phyloP scores from a whole-genome alignment of 2,329 filamentous ascomycete species.

The Fusarium sublunatum region DNA sequence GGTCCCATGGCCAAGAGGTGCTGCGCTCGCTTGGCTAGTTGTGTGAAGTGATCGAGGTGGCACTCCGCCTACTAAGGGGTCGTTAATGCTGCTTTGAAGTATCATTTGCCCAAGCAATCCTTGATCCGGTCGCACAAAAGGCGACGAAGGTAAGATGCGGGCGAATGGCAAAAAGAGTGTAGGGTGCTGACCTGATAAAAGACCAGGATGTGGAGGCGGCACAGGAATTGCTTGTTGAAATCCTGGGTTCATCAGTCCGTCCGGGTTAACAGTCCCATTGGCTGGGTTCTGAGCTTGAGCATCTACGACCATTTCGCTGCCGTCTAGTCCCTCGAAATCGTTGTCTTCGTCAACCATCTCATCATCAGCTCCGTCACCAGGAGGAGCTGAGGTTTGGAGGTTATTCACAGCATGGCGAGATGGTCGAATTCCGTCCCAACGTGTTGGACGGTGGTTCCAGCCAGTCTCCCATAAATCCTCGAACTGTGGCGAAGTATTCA shows the following conservation, averaged over 20 bases:
- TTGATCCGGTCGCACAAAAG: slow-evolving; percentile 30
- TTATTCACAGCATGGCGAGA: slow-evolving; percentile 16
- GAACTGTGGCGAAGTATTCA: slow-evolving; percentile 70
- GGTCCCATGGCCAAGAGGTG: slow-evolving; percentile 42
- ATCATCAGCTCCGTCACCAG: slow-evolving; percentile 55
- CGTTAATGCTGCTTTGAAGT: slow-evolving; percentile 48
- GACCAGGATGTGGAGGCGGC: slow-evolving; percentile 45
- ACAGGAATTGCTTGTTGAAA: slow-evolving; percentile 44
- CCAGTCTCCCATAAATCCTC: slow-evolving; percentile 55
- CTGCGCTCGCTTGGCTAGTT: slow-evolving; percentile 46
- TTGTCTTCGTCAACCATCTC: slow-evolving; percentile 60
- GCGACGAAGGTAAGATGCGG: slow-evolving; percentile 33
- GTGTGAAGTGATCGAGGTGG: slow-evolving; percentile 20
- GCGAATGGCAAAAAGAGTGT: slow-evolving; percentile 32
- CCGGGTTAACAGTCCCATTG: slow-evolving; percentile 20
- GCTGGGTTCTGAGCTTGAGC: slow-evolving; percentile 45
- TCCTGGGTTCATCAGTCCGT: slow-evolving; percentile 18
- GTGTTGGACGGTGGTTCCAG: slow-evolving; percentile 22
- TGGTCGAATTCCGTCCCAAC: slow-evolving; percentile 11
- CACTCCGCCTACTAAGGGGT: slow-evolving; percentile 41
- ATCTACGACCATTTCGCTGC: slow-evolving; percentile 54
- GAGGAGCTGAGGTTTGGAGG: slow-evolving; percentile 6
- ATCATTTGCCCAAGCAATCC: slow-evolving; percentile 37
- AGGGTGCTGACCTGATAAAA: slow-evolving; percentile 41
- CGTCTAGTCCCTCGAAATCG: slow-evolving; percentile 56